Evolutionary conservation across 306 rosid species (phyloP).

Genomic region (Prinsepia uniflora): DNA sequence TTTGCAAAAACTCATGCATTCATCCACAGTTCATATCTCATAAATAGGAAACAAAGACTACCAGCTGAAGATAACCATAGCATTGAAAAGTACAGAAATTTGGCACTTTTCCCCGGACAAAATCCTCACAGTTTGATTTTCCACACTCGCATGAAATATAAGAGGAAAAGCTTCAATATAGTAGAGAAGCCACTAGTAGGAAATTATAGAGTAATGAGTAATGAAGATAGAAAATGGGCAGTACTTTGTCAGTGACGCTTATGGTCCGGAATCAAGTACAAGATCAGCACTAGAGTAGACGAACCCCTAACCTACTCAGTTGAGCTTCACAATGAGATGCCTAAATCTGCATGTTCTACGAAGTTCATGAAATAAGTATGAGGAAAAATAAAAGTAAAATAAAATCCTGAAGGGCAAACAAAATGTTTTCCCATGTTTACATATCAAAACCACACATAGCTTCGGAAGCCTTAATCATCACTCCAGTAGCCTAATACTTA

Average conservation of each 20-base stretch:
- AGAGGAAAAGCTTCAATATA: background rate
- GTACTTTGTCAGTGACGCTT: background rate
- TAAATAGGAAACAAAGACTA: background rate
- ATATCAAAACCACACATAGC: background rate
- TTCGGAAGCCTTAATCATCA: background rate
- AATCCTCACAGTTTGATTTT: background rate
- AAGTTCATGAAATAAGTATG: background rate
- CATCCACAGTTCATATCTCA: background rate
- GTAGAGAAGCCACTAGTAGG: background rate
- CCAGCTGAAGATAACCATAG: background rate
- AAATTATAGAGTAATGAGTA: background rate
- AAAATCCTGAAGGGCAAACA: constrained; percentile 8
- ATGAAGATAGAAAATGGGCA: background rate
- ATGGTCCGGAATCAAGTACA: background rate
- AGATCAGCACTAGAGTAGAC: background rate
- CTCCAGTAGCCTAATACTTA: background rate
- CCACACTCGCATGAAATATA: background rate
- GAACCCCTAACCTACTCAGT: background rate
- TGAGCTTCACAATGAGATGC: background rate
- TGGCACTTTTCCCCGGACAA: background rate
- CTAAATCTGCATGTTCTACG: background rate
- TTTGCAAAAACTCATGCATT: background rate
- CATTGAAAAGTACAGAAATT: background rate
- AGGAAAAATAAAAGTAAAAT: background rate
- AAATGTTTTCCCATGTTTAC: background rate